Base-by-base conservation (phyloP, 1,284 basidiomycete genomes). In the Grifola frondosa region DNA sequence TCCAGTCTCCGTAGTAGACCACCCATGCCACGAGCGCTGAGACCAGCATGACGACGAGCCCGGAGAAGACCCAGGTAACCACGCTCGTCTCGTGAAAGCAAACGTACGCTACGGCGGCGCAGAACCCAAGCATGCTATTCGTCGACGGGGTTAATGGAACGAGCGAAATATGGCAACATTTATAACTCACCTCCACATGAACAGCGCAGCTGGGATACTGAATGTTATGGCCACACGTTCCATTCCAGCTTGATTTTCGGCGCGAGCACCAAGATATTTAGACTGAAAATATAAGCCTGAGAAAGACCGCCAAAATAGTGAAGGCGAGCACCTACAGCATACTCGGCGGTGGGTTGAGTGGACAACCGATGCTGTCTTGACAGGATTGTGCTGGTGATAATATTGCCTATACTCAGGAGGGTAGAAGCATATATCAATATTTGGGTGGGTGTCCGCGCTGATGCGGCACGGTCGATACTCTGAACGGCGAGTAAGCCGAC, bases 401-500 rank as follows among this genome's bases (percentile, higher is more conserved):
- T 58, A 21, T 50, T 59, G 15, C 54, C 50, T n/a, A 64, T 41
- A 29, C 53, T 56, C n/a, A 60, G 44, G 13, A 60, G 32, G 0
- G 54, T 52, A 1, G 61, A 62, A 21, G 58, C 46, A 26, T 64
- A 64, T 45, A 54, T 57, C 20, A 57, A 33, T 15, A 62, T 53
- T 36, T 64, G 59, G 0, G 55, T 57, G 1, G 51, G 38, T 7
- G 45, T 56, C 12, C 55, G 51, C n/a, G 49, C 29, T 1, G 16
- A 8, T 13, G 29, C 21, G n/a, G 12, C 34, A 2, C 41, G 50
- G 36, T 64, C 61, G 16, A 66, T 56, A 11, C 62, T 65, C 33
- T 63, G 52, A 30, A 70, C 69, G 0, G 67, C 62, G 6, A 74
- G 61, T 30, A 74, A 66, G 0, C 58, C 63, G 3, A 73, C 67